Percentiles rank a stretch among this genome's conserved stretches.
These are phyloP conservation scores for Aspergillus wentii DNA, from an alignment of 495 filamentous ascomycete species.

Conservation along the genomic window DNA sequence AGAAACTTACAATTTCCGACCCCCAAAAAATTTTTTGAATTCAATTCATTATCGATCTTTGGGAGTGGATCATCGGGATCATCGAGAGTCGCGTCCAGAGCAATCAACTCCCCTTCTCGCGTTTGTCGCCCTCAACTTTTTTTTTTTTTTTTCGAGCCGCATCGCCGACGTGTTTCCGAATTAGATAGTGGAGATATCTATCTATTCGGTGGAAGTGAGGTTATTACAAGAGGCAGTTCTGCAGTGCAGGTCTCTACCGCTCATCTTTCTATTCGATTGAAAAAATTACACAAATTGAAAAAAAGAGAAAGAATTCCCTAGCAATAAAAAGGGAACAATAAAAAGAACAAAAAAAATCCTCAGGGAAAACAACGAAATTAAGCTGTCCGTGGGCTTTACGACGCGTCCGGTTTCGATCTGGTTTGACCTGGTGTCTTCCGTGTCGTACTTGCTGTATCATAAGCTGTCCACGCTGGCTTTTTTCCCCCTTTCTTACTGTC, in stretches of 20 bases:
- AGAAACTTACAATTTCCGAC: too few species aligned
- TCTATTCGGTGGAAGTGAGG: slow-evolving; percentile 7
- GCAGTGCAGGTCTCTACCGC: slow-evolving; percentile 17
- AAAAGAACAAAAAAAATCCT: slow-evolving; percentile 7
- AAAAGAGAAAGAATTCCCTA: neutral
- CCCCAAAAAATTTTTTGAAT: too few species aligned
- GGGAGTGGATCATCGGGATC: too few species aligned
- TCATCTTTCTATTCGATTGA: slow-evolving; percentile 8
- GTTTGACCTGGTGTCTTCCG: too few species aligned
- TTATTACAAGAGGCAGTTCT: slow-evolving; percentile 15
- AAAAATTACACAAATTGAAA: slow-evolving; percentile 2
- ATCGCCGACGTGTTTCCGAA: slow-evolving; percentile 9
- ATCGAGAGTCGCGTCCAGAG: too few species aligned
- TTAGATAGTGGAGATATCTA: slow-evolving; percentile 10
- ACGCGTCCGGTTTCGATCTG: slow-evolving; percentile 9
- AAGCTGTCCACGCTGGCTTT: too few species aligned
- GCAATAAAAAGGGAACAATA: too few species aligned
- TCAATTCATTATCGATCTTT: too few species aligned
- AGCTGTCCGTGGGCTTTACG: slow-evolving; percentile 13
- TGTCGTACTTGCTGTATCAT: too few species aligned
- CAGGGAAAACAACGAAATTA: slow-evolving; percentile 9
- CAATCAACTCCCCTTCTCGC: too few species aligned
- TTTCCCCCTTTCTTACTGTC: slow-evolving; percentile 1
- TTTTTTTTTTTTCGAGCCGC: slow-evolving; percentile 10
- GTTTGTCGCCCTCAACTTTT: slow-evolving; percentile 12